phyloP scores from a whole-genome alignment of 192 early-diverging fungal species.

The Haplosporangium gracile region DNA sequence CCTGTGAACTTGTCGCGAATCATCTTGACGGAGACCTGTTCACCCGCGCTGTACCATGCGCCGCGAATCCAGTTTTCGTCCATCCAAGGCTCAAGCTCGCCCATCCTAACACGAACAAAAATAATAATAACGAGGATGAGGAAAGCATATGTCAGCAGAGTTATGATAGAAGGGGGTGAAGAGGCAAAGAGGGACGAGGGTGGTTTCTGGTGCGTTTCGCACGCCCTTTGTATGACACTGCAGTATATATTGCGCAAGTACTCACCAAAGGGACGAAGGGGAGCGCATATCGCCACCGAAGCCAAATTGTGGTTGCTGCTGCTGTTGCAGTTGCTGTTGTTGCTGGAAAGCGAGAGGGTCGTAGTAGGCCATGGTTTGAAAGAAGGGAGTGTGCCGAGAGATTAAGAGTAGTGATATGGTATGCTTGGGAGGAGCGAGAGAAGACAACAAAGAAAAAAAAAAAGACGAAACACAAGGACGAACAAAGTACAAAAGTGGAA shows the following conservation, averaged over 20 bases:
- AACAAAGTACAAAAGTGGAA: background rate
- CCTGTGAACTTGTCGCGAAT: slow-evolving; percentile 93
- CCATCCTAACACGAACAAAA: slow-evolving; percentile 77
- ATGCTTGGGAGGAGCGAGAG: background rate
- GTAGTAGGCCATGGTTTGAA: slow-evolving; percentile 41
- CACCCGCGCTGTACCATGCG: slow-evolving; percentile 87
- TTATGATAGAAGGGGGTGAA: background rate
- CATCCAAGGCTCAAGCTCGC: slow-evolving; percentile 98
- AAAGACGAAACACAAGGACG: background rate
- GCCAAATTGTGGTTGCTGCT: slow-evolving; percentile 10
- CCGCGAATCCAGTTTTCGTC: slow-evolving; percentile 92
- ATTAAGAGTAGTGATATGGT: slow-evolving; percentile 2
- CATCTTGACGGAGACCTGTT: slow-evolving; percentile 92
- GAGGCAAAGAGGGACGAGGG: background rate
- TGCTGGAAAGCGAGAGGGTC: slow-evolving; percentile 47
- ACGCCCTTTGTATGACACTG: background rate
- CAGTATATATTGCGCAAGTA: background rate
- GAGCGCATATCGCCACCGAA: slow-evolving; percentile 17
- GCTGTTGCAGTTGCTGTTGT: slow-evolving; percentile 25
- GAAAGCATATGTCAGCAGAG: slow-evolving; percentile 4
- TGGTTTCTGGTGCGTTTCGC: background rate
- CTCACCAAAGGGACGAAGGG: slow-evolving; percentile 17
- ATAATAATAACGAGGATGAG: background rate
- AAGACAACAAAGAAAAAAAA: slow-evolving; percentile 1
- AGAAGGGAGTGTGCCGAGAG: background rate